A percentile compares a stretch with the other conserved stretches of the same genome.
These are phyloP conservation scores for Isoetes engelmannii DNA, from an alignment of 83 land plant genomes.

Conservation along the genomic window DNA sequence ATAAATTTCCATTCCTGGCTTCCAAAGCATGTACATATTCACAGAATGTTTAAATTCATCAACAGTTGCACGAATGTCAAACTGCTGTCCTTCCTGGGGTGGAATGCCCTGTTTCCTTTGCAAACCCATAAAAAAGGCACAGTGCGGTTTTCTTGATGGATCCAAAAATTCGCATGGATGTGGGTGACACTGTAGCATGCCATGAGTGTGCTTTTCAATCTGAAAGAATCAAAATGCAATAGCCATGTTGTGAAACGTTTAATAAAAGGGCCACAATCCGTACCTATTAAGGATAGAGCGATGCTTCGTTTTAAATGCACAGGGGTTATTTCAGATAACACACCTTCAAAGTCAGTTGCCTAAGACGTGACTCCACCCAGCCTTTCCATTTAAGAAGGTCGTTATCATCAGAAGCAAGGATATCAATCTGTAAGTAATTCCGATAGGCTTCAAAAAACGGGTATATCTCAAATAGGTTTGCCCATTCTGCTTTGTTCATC, in stretches of 20 bases:
- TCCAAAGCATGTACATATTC: slow-evolving; percentile 50
- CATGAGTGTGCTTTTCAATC: slow-evolving; percentile 14
- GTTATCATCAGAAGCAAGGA: slow-evolving; percentile 58
- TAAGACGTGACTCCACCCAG: slow-evolving; percentile 93
- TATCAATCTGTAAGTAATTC: slow-evolving; percentile 78
- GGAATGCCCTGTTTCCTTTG: slow-evolving; percentile 11
- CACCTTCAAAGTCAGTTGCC: slow-evolving; percentile 83
- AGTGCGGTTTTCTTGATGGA: not conserved
- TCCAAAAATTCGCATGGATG: slow-evolving; percentile 11
- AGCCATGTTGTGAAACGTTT: no score
- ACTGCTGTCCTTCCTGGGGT: slow-evolving; percentile 24
- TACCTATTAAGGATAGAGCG: no score
- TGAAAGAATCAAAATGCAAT: not conserved
- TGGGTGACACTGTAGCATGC: slow-evolving; percentile 15
- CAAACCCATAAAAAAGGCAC: slow-evolving; percentile 16
- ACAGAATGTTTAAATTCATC: slow-evolving; percentile 70
- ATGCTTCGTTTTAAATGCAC: no score
- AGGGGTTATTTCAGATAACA: not conserved
- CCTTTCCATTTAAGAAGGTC: slow-evolving; percentile 81
- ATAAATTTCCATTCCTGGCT: slow-evolving; percentile 73
- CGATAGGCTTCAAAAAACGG: slow-evolving; percentile 76
- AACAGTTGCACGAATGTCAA: slow-evolving; percentile 78
- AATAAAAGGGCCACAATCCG: no score
- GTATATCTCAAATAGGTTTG: slow-evolving; percentile 64
- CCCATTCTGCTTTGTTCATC: slow-evolving; percentile 55